phyloP scores from a whole-genome alignment of 345 rosid genomes.

The Euphorbia pulcherrima region DNA sequence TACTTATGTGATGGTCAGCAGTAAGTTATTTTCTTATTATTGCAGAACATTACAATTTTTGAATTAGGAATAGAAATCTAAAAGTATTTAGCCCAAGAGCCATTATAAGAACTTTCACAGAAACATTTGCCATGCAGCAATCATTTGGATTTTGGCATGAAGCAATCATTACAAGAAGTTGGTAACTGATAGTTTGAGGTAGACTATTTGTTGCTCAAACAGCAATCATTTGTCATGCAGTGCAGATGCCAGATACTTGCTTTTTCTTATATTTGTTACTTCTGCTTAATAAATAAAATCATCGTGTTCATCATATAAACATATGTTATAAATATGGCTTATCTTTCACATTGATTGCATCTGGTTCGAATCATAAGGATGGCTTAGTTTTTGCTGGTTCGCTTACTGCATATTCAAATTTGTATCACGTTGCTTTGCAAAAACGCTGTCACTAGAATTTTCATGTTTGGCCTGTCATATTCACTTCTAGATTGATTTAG shows the following conservation, averaged over 20 bases:
- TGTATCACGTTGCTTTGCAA: neutral
- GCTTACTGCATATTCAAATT: neutral
- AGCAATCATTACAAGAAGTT: no score
- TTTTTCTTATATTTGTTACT: neutral
- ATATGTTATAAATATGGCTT: neutral
- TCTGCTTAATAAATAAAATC: neutral
- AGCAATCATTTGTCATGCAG: neutral
- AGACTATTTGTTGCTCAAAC: constrained; percentile 3
- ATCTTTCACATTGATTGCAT: constrained; percentile 8
- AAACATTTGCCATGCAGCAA: no score
- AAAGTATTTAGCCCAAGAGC: neutral
- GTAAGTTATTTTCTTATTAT: neutral
- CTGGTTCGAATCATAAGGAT: constrained; percentile 14
- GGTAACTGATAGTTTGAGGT: constrained; percentile 1
- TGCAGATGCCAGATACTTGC: no score
- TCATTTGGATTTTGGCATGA: no score
- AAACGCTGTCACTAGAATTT: neutral
- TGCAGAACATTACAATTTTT: constrained; percentile 5
- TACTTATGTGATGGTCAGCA: neutral
- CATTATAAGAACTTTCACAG: neutral
- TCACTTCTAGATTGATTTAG: neutral
- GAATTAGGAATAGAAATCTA: neutral
- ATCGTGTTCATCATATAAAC: neutral
- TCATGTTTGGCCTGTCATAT: neutral
- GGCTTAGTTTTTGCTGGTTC: neutral